These are phyloP conservation scores for Trametes maxima DNA, from an alignment of 768 basidiomycete species.

Conservation along the genomic window DNA sequence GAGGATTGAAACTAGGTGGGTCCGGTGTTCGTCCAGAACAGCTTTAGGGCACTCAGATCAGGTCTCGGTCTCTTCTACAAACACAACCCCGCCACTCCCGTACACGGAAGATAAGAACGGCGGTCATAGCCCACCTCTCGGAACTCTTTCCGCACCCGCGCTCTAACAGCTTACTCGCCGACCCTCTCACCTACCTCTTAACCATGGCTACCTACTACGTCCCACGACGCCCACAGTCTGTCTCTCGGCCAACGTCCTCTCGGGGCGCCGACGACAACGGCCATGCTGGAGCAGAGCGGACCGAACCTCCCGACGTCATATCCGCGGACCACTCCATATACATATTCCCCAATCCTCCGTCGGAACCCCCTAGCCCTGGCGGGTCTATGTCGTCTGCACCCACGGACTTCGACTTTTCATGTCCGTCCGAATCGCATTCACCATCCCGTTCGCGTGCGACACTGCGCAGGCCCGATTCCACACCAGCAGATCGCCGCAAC, in stretches of 20 bases:
- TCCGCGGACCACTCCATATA: slow-evolving; percentile 28
- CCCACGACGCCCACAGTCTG: slow-evolving; percentile 9
- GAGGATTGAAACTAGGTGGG: slow-evolving; percentile 1
- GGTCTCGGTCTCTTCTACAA: not conserved
- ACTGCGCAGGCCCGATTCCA: too few relatives aligned
- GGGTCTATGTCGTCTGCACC: slow-evolving; percentile 27
- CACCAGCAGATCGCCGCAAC: not conserved
- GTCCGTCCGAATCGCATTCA: slow-evolving; percentile 7
- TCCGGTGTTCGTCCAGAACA: slow-evolving; percentile 7
- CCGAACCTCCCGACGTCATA: not conserved
- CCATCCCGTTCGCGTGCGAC: not conserved
- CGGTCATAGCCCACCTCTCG: not conserved
- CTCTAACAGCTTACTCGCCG: not conserved
- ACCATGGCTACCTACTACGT: slow-evolving; percentile 28
- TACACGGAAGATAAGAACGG: slow-evolving; percentile 7
- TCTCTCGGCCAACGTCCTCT: not conserved
- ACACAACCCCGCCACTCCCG: not conserved
- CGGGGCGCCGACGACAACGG: not conserved
- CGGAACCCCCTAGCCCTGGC: slow-evolving; percentile 28
- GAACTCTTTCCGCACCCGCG: not conserved
- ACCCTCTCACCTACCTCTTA: not conserved
- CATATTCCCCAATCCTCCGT: slow-evolving; percentile 32
- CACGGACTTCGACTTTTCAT: slow-evolving; percentile 23
- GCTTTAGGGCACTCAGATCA: not conserved
- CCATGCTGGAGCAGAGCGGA: not conserved